phyloP scores from a whole-genome alignment of 1,284 basidiomycete genomes.

The Thelephora terrestris region DNA sequence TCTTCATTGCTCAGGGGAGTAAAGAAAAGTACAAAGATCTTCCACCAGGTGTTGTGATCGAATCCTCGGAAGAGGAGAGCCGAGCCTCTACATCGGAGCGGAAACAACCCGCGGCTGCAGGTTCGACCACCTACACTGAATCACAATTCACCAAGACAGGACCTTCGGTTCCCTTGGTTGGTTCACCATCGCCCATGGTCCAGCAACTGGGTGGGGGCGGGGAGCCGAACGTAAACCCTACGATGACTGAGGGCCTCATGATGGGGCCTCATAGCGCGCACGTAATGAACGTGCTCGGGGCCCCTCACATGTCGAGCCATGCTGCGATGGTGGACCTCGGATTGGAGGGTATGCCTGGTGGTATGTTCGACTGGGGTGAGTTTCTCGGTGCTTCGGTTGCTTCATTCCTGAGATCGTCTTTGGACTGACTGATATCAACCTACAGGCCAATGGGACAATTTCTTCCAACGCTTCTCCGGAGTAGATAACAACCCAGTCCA shows the following conservation, averaged over 20 bases:
- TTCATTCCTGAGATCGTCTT: constrained; percentile 1
- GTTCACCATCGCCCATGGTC: constrained; percentile 39
- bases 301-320: constrained; percentile 41
- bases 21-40: constrained; percentile 44
- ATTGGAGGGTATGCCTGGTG: constrained; percentile 73
- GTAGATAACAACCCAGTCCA: not conserved
- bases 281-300: constrained; percentile 65
- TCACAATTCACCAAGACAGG: constrained; percentile 3
- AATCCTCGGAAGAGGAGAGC: constrained; percentile 43
- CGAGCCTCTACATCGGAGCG: constrained; percentile 12
- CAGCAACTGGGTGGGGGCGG: constrained; percentile 30
- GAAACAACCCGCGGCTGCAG: not conserved
- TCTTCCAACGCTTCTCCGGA: constrained; percentile 40
- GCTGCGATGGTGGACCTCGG: constrained; percentile 59
- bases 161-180: constrained; percentile 39
- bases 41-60: constrained; percentile 55
- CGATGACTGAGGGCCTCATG: constrained; percentile 22
- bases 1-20: constrained; percentile 63
- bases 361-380: constrained; percentile 83
- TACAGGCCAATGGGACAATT: constrained; percentile 69
- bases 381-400: constrained; percentile 13
- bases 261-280: constrained; percentile 45
- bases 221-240: constrained; percentile 53
- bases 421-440: too few species aligned
- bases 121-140: not conserved